Base-by-base conservation (phyloP, 331 rosid species). In the Telfairia occidentalis region DNA sequence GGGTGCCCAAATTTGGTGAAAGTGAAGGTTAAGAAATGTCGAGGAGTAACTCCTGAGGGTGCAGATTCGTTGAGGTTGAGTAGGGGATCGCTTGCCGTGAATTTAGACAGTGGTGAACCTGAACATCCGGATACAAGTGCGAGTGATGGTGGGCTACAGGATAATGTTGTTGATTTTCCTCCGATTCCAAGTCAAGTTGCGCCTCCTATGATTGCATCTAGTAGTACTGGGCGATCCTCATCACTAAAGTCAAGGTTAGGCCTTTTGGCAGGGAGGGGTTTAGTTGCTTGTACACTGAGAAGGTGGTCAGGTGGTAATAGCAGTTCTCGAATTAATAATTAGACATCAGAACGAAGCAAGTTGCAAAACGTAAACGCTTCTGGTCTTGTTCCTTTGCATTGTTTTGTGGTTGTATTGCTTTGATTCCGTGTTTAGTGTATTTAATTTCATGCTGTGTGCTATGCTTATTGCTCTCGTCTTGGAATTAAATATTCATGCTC, bases 1-100 rank as follows among this genome's bases (percentile, higher is more conserved):
- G 99, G 99, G 26, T 95, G 97, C 76, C 99, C 99, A 0, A 95
- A 92, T 84, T 87, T 95, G 90, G 97, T 92, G 83, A 95, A 95
- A 78, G 92, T 95, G 79, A 95, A 95, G 89, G 89, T 95, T 26
- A 95, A 95, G 88, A 95, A 95, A 80, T 95, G 99, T 63, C 90
- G 92, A 34, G 85, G 84, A 54, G 99, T 95, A 19, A 95, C 99
- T 0, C 53, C 82, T 0, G 89, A 92, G 32, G 97, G 97, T 43
- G 99, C 94, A 0, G 97, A 90, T 76, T 86, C 85, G 81, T 87
- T 95, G 88, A 90, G 91, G 78, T 77, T 64, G 7, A 82, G 79
- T 53, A 84, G 99, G 80, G 96, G 76, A 40, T 78, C 89, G 5
- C 64, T 95, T 82, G 88, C 96, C 3, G 97, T 95, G 85, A 95